Conservation (phyloP, 495 filamentous ascomycete genomes). For the Lentithecium fluviatile region DNA sequence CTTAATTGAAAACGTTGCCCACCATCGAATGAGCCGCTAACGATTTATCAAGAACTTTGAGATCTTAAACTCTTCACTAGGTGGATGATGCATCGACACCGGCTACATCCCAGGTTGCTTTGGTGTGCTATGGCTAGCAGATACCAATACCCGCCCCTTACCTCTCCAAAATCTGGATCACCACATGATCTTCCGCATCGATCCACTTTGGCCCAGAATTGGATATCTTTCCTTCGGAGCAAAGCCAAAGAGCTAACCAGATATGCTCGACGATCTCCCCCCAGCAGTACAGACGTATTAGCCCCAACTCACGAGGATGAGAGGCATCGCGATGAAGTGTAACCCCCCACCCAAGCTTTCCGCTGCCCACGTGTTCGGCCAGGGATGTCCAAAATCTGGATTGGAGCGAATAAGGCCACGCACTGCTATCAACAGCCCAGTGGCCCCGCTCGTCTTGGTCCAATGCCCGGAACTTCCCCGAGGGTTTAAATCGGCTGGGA, state of each 20-base stretch:
- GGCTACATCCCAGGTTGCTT: too few relatives aligned
- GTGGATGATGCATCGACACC: too few relatives aligned
- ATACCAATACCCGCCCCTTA: too few relatives aligned
- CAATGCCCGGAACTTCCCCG: background rate
- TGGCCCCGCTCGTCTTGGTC: constrained; percentile 28
- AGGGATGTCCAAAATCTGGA: constrained; percentile 27
- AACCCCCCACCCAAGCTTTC: constrained; percentile 30
- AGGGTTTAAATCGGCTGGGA: constrained; percentile 22
- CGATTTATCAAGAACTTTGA: too few relatives aligned
- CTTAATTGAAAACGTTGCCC: too few relatives aligned
- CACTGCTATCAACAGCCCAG: constrained; percentile 23
- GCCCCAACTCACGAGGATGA: constrained; percentile 4
- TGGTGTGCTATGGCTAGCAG: too few relatives aligned
- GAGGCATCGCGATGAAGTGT: constrained; percentile 12
- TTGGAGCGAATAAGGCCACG: constrained; percentile 20
- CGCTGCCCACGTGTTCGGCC: constrained; percentile 10
- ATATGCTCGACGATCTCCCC: constrained; percentile 29
- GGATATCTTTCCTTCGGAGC: constrained; percentile 7
- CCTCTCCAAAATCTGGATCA: too few relatives aligned
- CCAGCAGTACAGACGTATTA: constrained; percentile 31
- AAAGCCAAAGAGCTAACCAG: constrained; percentile 29
- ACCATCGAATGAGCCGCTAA: too few relatives aligned
- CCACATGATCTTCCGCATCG: constrained; percentile 21
- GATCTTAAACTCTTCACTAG: too few relatives aligned
- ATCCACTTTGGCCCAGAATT: constrained; percentile 18